These are phyloP conservation scores for Paramyrothecium roridum DNA, from an alignment of 2,329 filamentous ascomycete species.

Conservation along the genomic window DNA sequence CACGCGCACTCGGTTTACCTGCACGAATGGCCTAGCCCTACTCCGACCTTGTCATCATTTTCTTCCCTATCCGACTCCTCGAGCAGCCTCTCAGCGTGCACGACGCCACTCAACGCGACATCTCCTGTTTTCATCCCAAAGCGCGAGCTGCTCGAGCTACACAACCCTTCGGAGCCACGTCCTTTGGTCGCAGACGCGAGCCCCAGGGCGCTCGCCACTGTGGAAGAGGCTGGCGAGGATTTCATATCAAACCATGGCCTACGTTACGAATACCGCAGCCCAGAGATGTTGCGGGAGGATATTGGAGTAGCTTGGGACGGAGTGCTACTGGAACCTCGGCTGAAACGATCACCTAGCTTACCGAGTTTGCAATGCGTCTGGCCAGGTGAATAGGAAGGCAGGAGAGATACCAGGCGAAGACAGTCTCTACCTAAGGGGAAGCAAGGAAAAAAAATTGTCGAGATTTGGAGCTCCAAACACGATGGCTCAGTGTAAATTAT, in stretches of 20 bases:
- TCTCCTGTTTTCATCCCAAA: constrained; percentile 29
- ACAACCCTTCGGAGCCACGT: constrained; percentile 1
- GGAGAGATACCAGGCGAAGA: too few species aligned
- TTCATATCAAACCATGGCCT: constrained; percentile 4
- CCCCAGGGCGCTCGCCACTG: constrained; percentile 17
- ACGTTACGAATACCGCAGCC: background rate
- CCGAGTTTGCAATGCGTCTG: constrained; percentile 4
- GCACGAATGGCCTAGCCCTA: background rate
- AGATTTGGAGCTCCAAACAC: too few species aligned
- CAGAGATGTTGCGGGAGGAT: background rate
- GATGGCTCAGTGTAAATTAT: background rate
- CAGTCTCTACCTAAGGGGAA: too few species aligned
- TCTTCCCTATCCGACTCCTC: constrained; percentile 8
- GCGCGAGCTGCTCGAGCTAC: constrained; percentile 11
- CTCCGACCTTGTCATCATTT: constrained; percentile 8
- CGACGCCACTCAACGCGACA: constrained; percentile 20
- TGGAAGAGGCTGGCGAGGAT: constrained; percentile 19
- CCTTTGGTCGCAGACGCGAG: constrained; percentile 2
- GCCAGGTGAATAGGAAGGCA: background rate
- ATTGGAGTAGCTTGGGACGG: constrained; percentile 1
- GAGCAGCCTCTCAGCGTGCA: constrained; percentile 9
- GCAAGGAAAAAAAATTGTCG: too few species aligned
- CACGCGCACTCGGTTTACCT: constrained; percentile 5
- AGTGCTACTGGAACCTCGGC: background rate
- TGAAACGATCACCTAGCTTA: constrained; percentile 1